phyloP scores from a whole-genome alignment of 176 grass and related monocot species.

The Coix lacrymajobi region DNA sequence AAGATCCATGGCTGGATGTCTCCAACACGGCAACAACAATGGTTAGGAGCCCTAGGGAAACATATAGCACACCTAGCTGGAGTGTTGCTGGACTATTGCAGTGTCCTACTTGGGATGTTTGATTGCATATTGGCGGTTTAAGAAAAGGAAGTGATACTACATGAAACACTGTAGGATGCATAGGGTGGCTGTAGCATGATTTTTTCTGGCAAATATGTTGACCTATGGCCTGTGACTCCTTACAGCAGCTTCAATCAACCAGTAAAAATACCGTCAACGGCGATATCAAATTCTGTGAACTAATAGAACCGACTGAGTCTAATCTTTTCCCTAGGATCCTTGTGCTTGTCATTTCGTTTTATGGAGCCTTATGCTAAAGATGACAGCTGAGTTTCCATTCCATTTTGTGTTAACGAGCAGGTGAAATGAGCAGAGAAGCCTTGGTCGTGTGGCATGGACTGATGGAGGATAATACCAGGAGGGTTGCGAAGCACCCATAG shows the following conservation, averaged over 20 bases:
- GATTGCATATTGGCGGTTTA: slow-evolving; percentile 14
- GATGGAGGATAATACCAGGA: slow-evolving; percentile 35
- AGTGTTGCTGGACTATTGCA: slow-evolving; percentile 39
- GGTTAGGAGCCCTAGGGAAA: slow-evolving; percentile 49
- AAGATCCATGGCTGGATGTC: slow-evolving; percentile 50
- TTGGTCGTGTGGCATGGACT: background rate
- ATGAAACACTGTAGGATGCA: background rate
- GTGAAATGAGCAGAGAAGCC: slow-evolving; percentile 1
- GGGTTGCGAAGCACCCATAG: slow-evolving; percentile 29
- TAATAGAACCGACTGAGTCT: background rate
- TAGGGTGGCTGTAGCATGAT: background rate
- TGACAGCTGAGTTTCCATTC: background rate
- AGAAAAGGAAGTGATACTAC: slow-evolving; percentile 30
- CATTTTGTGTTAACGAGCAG: background rate
- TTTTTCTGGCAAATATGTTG: background rate
- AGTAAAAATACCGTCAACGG: background rate
- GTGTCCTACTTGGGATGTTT: background rate
- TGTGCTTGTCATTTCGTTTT: background rate
- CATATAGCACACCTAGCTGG: slow-evolving; percentile 39
- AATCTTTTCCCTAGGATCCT: background rate
- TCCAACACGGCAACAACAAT: slow-evolving; percentile 52
- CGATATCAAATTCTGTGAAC: background rate
- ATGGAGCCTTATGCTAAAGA: background rate
- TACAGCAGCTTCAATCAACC: background rate
- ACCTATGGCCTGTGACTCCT: background rate